Conservation (phyloP, 2,329 filamentous ascomycete genomes). For the Graphiopsis chlorocephala region DNA sequence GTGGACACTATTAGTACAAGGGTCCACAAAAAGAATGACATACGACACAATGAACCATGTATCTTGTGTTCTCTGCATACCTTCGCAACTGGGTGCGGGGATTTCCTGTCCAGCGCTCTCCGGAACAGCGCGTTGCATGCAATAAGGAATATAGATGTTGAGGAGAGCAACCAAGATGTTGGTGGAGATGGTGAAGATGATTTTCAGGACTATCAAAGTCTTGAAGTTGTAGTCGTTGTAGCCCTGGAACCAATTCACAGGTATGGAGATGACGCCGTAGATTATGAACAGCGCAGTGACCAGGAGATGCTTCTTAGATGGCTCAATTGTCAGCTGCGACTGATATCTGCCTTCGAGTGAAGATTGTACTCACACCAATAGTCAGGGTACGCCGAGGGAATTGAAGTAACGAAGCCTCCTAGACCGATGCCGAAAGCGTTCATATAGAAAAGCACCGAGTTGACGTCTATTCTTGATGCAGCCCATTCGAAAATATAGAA, state of each 20-base stretch:
- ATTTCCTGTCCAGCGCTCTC: neutral
- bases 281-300: conserved; percentile 12
- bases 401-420: too few relatives aligned
- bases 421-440: too few relatives aligned
- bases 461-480: too few relatives aligned
- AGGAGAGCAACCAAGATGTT: conserved; percentile 16
- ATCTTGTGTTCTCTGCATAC: neutral
- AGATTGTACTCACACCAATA: neutral
- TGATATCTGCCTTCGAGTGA: neutral
- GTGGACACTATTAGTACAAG: neutral
- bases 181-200: conserved; percentile 16
- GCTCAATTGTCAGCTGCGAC: neutral
- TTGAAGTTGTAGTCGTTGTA: conserved; percentile 13
- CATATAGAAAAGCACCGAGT: too few relatives aligned
- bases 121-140: conserved; percentile 13
- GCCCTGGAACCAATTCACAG: conserved; percentile 15
- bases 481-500: too few relatives aligned
- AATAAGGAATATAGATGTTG: conserved; percentile 18
- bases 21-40: neutral
- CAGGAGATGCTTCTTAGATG: conserved; percentile 15
- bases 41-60: neutral
- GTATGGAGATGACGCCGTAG: conserved; percentile 16
- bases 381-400: neutral
- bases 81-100: neutral
- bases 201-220: conserved; percentile 9